phyloP scores from a whole-genome alignment of 768 basidiomycete genomes.

The Hypholoma sublateritium region DNA sequence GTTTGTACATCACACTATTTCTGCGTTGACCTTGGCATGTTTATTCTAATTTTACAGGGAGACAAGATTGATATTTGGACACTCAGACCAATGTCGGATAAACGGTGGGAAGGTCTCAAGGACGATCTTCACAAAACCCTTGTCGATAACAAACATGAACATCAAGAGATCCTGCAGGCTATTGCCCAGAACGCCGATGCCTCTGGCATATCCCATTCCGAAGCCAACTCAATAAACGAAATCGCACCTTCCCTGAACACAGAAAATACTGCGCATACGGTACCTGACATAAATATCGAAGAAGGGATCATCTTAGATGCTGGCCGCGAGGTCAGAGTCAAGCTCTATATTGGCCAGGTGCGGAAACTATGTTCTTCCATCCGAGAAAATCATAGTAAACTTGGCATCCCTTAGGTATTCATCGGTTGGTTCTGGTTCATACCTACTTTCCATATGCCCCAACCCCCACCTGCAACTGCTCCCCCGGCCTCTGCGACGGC shows the following conservation, averaged over 20 bases:
- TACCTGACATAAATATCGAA: conserved; percentile 2
- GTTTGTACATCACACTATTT: conserved; percentile 21
- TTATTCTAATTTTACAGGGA: conserved; percentile 26
- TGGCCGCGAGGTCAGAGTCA: conserved; percentile 65
- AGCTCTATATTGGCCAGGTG: conserved; percentile 74
- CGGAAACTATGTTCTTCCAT: conserved; percentile 6
- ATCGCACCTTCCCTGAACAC: conserved; percentile 19
- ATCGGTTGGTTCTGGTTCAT: conserved; percentile 90
- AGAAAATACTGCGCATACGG: conserved; percentile 3
- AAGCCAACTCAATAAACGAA: conserved; percentile 45
- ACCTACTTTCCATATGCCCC: conserved; percentile 77
- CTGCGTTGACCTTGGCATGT: neutral
- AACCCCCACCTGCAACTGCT: conserved; percentile 35
- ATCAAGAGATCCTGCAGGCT: conserved; percentile 11
- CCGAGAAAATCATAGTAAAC: conserved; percentile 1
- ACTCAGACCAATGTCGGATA: conserved; percentile 45
- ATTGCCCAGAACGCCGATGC: conserved; percentile 22
- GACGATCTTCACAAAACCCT: conserved; percentile 29
- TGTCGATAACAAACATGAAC: neutral
- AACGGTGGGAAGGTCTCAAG: conserved; percentile 41
- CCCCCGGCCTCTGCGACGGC: neutral
- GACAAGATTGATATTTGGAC: conserved; percentile 42
- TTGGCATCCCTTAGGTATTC: conserved; percentile 46
- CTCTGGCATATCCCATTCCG: conserved; percentile 33
- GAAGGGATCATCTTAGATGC: conserved; percentile 64